phyloP scores from a whole-genome alignment of 179 eudicot genomes.

The Beta lomatogona region DNA sequence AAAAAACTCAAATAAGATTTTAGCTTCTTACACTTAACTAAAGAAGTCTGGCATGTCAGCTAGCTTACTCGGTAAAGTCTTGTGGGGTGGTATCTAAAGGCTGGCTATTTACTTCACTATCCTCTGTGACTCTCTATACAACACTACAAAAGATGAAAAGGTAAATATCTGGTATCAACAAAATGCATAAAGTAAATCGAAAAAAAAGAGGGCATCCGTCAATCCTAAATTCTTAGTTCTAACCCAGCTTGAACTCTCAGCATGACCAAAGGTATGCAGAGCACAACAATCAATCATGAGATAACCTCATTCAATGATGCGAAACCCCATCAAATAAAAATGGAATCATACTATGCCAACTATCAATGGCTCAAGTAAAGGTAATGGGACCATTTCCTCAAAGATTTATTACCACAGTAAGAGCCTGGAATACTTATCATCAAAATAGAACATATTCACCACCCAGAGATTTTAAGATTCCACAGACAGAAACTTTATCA shows the following conservation, averaged over 20 bases:
- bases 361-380: neutral
- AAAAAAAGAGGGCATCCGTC: neutral
- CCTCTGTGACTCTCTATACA: too few species aligned
- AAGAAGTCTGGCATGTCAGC: neutral
- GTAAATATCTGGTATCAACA: neutral
- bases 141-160: too few species aligned
- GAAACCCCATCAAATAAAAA: neutral
- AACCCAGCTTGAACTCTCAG: neutral
- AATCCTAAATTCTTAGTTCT: neutral
- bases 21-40: neutral
- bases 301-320: neutral
- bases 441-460: conserved; percentile 22
- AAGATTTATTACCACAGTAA: conserved; percentile 1
- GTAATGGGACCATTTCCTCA: neutral
- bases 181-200: neutral
- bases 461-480: conserved; percentile 11
- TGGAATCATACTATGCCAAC: neutral
- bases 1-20: neutral
- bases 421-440: conserved; percentile 14
- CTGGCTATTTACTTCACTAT: too few species aligned
- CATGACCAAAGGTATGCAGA: neutral
- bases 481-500: neutral
- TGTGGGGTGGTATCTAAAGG: too few species aligned
- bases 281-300: neutral
- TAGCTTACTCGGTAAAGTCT: too few species aligned